phyloP scores from a whole-genome alignment of 2,329 filamentous ascomycete genomes.

The Xylariaceae sp. region DNA sequence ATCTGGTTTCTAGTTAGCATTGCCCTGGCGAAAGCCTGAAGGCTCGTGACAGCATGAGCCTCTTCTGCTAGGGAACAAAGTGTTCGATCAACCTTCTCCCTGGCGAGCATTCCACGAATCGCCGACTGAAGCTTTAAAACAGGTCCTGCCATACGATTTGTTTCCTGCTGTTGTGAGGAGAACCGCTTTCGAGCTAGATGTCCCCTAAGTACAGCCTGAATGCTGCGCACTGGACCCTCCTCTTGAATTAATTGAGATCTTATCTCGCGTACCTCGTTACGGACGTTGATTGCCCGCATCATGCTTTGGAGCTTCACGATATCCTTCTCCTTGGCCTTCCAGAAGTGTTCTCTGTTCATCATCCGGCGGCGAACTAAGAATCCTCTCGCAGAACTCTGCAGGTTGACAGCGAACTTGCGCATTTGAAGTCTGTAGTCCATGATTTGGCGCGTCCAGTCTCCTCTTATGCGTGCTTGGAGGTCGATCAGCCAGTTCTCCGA shows the following conservation, averaged over 20 bases:
- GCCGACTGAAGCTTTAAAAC: constrained; percentile 62
- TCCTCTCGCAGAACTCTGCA: constrained; percentile 78
- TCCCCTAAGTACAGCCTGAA: constrained; percentile 65
- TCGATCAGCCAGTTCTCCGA: constrained; percentile 73
- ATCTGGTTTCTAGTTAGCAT: constrained; percentile 55
- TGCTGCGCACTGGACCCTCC: constrained; percentile 59
- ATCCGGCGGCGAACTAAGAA: constrained; percentile 65
- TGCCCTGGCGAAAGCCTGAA: constrained; percentile 67
- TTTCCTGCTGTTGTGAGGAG: constrained; percentile 52
- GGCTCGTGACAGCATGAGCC: constrained; percentile 21
- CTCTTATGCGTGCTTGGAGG: constrained; percentile 81
- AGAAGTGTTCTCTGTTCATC: constrained; percentile 60
- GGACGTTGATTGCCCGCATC: constrained; percentile 64
- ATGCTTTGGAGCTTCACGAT: constrained; percentile 80
- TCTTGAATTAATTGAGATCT: constrained; percentile 58
- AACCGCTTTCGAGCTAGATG: constrained; percentile 60
- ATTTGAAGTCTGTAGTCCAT: constrained; percentile 78
- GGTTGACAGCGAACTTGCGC: constrained; percentile 70
- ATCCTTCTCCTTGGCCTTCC: constrained; percentile 66
- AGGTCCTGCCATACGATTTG: constrained; percentile 46
- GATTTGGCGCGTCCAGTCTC: constrained; percentile 82
- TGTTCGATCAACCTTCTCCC: constrained; percentile 46
- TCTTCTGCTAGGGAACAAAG: constrained; percentile 23
- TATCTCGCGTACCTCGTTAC: constrained; percentile 53
- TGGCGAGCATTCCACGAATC: constrained; percentile 62